Evolutionary conservation across 148 eudicot species (phyloP).

Genomic region (Fagopyrum tataricum): DNA sequence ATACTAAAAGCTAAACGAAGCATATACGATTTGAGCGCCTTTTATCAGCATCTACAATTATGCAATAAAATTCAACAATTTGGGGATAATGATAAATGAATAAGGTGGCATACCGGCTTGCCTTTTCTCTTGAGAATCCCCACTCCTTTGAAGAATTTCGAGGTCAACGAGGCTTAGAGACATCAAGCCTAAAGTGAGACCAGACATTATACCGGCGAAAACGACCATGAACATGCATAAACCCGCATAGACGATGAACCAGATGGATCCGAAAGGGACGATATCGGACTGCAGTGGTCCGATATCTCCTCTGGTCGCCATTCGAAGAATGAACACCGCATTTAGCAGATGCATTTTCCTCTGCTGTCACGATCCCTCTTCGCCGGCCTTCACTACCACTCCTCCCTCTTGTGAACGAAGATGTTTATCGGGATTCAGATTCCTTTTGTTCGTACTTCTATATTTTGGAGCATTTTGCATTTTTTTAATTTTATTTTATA

Average conservation of each 20-base stretch:
- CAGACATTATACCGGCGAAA: slow-evolving; percentile 95
- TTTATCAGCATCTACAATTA: not conserved
- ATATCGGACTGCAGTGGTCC: slow-evolving; percentile 12
- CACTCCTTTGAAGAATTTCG: slow-evolving; percentile 81
- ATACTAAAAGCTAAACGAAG: not conserved
- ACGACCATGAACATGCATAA: slow-evolving; percentile 54
- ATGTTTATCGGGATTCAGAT: slow-evolving; percentile 8
- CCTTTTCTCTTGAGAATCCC: slow-evolving; percentile 52
- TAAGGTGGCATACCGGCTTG: slow-evolving; percentile 64
- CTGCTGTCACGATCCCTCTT: not conserved
- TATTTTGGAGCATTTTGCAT: not conserved
- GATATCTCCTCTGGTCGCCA: slow-evolving; percentile 9
- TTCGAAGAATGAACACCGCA: slow-evolving; percentile 10
- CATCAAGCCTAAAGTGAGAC: slow-evolving; percentile 82
- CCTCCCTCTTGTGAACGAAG: not conserved
- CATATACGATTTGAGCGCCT: not conserved
- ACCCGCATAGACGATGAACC: slow-evolving; percentile 76
- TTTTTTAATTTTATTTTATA: not conserved
- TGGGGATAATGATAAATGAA: not conserved
- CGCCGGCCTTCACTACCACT: not conserved
- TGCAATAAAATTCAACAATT: not conserved
- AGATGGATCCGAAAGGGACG: slow-evolving; percentile 45
- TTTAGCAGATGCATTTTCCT: slow-evolving; percentile 17
- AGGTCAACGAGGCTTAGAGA: slow-evolving; percentile 87
- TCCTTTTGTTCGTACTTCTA: not conserved